phyloP scores from a whole-genome alignment of 208 protist species.

The Wallacemonas sp. region DNA sequence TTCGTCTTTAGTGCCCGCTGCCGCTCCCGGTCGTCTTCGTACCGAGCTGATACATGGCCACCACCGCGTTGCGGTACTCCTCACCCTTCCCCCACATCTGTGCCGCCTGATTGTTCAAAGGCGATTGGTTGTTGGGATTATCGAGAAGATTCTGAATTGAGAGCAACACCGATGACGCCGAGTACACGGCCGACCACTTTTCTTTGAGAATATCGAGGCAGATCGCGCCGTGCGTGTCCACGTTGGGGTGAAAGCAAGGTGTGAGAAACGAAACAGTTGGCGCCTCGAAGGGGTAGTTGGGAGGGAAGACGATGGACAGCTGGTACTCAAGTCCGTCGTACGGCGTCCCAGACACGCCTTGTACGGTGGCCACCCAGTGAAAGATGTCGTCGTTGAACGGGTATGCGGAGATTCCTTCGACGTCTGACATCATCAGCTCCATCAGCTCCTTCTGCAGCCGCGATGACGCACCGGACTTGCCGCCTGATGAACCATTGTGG shows the following conservation, averaged over 20 bases:
- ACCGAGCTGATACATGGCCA: conserved; percentile 39
- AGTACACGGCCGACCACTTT: conserved; percentile 96
- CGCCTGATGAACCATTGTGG: conserved; percentile 14
- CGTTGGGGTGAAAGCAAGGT: conserved; percentile 96
- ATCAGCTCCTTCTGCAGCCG: conserved; percentile 94
- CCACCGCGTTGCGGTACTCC: conserved; percentile 65
- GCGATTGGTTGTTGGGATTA: conserved; percentile 96
- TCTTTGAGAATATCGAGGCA: conserved; percentile 98
- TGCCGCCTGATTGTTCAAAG: conserved; percentile 94
- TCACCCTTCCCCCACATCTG: conserved; percentile 84
- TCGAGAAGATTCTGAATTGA: conserved; percentile 96
- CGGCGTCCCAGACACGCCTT: conserved; percentile 76
- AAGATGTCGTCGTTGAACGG: conserved; percentile 95
- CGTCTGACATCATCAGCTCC: conserved; percentile 90
- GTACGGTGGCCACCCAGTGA: conserved; percentile 90
- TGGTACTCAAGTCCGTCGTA: conserved; percentile 94
- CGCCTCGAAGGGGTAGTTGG: conserved; percentile 94
- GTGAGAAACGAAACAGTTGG: conserved; percentile 94
- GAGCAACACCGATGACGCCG: conserved; percentile 92
- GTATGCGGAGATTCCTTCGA: conserved; percentile 93
- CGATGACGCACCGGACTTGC: conserved; percentile 53
- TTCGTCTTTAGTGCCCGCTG: neutral
- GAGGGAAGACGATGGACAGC: conserved; percentile 89
- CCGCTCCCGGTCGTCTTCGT: conserved; percentile 17
- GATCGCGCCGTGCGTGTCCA: conserved; percentile 92